Conservation (phyloP, 163 green algal genomes). For the Prototheca wickerhamii region DNA sequence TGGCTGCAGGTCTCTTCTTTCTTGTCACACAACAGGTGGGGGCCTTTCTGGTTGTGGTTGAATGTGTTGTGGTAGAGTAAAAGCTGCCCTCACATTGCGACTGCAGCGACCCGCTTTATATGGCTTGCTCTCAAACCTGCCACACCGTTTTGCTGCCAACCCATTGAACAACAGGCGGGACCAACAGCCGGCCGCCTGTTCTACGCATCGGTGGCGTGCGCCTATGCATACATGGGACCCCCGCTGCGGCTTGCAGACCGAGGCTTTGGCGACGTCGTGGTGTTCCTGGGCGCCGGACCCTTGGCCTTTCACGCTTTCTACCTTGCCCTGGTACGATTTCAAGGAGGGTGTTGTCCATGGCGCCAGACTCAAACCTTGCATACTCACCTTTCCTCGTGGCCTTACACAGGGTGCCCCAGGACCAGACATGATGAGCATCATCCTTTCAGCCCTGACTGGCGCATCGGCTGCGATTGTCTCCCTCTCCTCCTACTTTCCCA, state of each 20-base stretch:
- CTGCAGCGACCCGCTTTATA: too few relatives aligned
- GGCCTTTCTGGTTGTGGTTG: too few relatives aligned
- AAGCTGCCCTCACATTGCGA: too few relatives aligned
- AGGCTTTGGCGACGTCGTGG: constrained; percentile 91
- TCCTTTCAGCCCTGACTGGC: constrained; percentile 61
- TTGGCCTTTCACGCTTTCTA: constrained; percentile 89
- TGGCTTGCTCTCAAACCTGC: background rate
- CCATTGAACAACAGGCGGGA: constrained; percentile 44
- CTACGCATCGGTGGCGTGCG: constrained; percentile 64
- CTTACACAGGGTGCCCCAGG: background rate
- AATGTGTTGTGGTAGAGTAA: too few relatives aligned
- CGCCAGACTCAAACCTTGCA: background rate
- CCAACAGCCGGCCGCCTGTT: constrained; percentile 50
- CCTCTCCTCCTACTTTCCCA: constrained; percentile 95
- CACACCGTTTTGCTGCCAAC: background rate
- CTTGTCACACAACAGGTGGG: too few relatives aligned
- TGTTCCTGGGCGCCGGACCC: constrained; percentile 92
- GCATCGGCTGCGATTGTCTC: constrained; percentile 87
- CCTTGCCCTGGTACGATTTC: constrained; percentile 46
- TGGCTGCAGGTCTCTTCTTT: too few relatives aligned
- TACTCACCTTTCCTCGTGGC: background rate
- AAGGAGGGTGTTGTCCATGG: background rate
- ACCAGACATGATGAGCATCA: constrained; percentile 33
- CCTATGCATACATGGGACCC: constrained; percentile 95
- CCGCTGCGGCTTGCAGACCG: constrained; percentile 80